Conservation (phyloP, 169 alveolate species). For the Plasmodium vivax region DNA sequence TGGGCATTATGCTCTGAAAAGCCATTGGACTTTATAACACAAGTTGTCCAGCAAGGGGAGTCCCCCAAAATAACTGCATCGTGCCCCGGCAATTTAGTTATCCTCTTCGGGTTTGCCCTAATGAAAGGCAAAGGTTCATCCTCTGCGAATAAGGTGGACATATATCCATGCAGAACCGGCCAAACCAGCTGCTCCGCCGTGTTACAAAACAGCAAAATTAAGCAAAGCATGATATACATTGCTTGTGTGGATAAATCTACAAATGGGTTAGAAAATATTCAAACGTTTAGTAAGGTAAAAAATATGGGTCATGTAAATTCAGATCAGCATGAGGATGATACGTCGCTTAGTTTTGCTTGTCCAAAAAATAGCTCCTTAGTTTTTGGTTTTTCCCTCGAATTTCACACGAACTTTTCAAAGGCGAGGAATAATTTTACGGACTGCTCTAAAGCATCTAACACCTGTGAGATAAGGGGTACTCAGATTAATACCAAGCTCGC, state of each 20-base stretch:
- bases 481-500: constrained; percentile 34
- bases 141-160: constrained; percentile 69
- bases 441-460: constrained; percentile 34
- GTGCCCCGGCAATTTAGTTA: constrained; percentile 76
- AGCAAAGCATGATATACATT: constrained; percentile 74
- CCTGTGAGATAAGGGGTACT: constrained; percentile 44
- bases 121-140: constrained; percentile 73
- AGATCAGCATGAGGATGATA: constrained; percentile 17
- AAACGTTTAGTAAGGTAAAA: constrained; percentile 64
- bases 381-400: constrained; percentile 69
- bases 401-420: constrained; percentile 62
- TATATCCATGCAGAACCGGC: constrained; percentile 81
- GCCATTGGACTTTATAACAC: constrained; percentile 80
- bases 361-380: constrained; percentile 59
- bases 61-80: constrained; percentile 77
- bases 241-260: constrained; percentile 72
- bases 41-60: constrained; percentile 78
- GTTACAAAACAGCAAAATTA: constrained; percentile 62
- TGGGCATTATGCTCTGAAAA: constrained; percentile 84
- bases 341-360: constrained; percentile 55
- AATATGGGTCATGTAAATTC: constrained; percentile 53
- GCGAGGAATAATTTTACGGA: constrained; percentile 54
- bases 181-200: constrained; percentile 72
- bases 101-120: constrained; percentile 78
- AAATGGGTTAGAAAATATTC: constrained; percentile 60